These are phyloP conservation scores for Syzygium syzygioides DNA, from an alignment of 441 rosid species.

Conservation along the genomic window DNA sequence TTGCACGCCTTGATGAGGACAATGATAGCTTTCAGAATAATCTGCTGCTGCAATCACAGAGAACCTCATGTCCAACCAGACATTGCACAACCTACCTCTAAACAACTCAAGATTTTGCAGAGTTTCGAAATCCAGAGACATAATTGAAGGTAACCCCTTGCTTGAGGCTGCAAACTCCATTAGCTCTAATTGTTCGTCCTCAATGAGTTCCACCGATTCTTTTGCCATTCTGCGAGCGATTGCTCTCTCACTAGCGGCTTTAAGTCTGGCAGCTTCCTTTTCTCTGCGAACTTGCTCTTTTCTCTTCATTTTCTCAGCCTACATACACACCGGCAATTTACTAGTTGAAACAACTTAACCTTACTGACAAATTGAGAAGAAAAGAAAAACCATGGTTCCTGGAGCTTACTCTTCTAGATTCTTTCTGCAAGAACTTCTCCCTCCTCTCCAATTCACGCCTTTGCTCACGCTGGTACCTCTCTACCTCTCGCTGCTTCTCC, in stretches of 20 bases:
- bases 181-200: conserved; percentile 88
- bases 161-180: conserved; percentile 78
- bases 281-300: conserved; percentile 80
- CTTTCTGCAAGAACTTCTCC: conserved; percentile 81
- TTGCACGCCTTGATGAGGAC: background rate
- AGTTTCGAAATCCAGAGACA: conserved; percentile 65
- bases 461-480: conserved; percentile 78
- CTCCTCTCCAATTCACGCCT: conserved; percentile 85
- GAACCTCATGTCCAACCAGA: background rate
- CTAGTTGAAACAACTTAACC: background rate
- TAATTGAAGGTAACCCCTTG: conserved; percentile 65
- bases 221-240: conserved; percentile 86
- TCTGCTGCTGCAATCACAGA: background rate
- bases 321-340: conserved; percentile 1
- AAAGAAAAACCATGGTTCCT: background rate
- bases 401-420: conserved; percentile 64
- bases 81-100: conserved; percentile 44
- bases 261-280: conserved; percentile 81
- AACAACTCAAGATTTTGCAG: conserved; percentile 67
- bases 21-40: background rate
- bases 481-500: conserved; percentile 93
- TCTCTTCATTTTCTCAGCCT: conserved; percentile 88
- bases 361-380: background rate
- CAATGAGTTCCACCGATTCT: conserved; percentile 81
- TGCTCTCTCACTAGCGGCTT: conserved; percentile 93